These are phyloP conservation scores for Lachnellula hyalina DNA, from an alignment of 2,329 filamentous ascomycete species.

Conservation along the genomic window DNA sequence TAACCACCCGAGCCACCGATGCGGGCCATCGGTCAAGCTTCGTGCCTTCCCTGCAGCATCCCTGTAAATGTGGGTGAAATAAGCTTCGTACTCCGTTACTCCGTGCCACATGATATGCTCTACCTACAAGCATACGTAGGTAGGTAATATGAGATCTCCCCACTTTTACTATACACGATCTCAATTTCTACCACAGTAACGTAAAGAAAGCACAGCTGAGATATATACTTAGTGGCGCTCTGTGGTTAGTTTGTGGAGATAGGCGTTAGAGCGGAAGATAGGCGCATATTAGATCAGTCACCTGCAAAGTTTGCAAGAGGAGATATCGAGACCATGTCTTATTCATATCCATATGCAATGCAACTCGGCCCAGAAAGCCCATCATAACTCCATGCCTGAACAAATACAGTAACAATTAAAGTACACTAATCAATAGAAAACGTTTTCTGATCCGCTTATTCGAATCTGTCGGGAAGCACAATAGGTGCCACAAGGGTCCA, in stretches of 20 bases:
- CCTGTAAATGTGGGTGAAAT: no score
- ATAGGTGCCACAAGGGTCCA: constrained; percentile 91
- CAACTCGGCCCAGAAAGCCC: background rate
- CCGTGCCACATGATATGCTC: no score
- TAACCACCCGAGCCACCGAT: background rate
- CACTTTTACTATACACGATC: background rate
- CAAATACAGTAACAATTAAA: background rate
- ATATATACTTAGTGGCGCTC: background rate
- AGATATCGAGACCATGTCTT: background rate
- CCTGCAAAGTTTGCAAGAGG: no score
- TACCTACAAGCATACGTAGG: no score
- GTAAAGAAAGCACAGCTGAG: background rate
- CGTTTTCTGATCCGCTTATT: constrained; percentile 30
- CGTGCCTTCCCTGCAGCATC: no score
- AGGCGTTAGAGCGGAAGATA: background rate
- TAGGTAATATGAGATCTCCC: no score
- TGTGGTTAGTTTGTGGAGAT: background rate
- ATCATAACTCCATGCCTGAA: background rate
- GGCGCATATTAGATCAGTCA: background rate
- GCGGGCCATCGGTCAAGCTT: background rate
- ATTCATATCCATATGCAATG: background rate
- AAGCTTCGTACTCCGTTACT: no score
- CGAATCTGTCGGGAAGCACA: constrained; percentile 80
- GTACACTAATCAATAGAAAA: constrained; percentile 4
- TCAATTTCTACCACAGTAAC: background rate